Base-by-base conservation (phyloP, 208 protist species). In the Vickermania spadyakhi region DNA sequence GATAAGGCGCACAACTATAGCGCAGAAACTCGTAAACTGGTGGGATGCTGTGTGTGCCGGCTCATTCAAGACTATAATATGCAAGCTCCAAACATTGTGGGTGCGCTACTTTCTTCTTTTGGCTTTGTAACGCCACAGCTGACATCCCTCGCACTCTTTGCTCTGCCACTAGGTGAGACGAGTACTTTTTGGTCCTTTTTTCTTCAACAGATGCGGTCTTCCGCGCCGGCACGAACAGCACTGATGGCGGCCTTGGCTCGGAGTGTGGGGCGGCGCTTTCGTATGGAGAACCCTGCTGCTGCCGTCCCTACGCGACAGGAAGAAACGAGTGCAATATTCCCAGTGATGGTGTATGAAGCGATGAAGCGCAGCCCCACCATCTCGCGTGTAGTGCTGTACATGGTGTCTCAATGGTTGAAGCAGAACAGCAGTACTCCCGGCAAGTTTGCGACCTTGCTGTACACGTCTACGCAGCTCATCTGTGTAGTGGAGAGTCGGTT, bases 21-120 rank as follows among this genome's bases (percentile, higher is more conserved):
- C 53, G 59, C 73, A 4, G 79, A 89, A 62, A 95, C 81, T 75
- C 70, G 73, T 27, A 95, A 93, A 72, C 68, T 95, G 1, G 85
- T 92, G 1, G 89, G 89, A 27, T 91, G 83, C 63, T 93, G 85
- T 57, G 85, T 91, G 30, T 95, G 89, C 62, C 85, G 82, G 62
- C 75, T 95, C 22, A 89, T 95, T 45, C 89, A 95, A 61, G 89
- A 95, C 66, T 95, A 89, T 63, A 93, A 93, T 69, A 71, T 93
- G 72, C 89, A 95, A 66, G 64, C 84, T 3, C 83, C 84, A 7
- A 95, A 95, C 61, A 89, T 95, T 57, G 71, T 86, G 57, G 74
- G 56, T 61, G 56, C 75, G 52, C 60, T 95, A 29, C 75, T 95
- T 3, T 83, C 83, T 3, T 70, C 81, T 0, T 88, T 83, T 62